These are phyloP conservation scores for Calonectria pseudoreteaudii DNA, from an alignment of 2,329 filamentous ascomycete species.

Conservation along the genomic window DNA sequence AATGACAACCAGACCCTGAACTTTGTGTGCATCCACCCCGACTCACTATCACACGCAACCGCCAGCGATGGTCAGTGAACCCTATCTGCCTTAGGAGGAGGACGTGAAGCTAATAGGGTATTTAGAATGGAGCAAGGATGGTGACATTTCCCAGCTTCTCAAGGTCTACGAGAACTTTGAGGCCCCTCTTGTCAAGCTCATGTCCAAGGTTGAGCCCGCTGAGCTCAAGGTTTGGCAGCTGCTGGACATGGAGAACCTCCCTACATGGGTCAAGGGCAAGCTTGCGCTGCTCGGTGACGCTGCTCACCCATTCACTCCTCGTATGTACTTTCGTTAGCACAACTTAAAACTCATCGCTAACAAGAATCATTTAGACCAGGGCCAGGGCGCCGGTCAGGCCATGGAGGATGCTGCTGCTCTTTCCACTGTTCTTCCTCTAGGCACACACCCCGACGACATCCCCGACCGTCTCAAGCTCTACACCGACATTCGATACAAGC, in stretches of 20 bases:
- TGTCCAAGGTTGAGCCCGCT: constrained; percentile 56
- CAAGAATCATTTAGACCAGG: constrained; percentile 29
- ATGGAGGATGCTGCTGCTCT: constrained; percentile 76
- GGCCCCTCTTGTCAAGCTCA: constrained; percentile 52
- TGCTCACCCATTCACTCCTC: constrained; percentile 74
- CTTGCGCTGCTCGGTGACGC: constrained; percentile 75
- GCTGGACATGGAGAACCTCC: constrained; percentile 71
- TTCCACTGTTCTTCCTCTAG: constrained; percentile 64
- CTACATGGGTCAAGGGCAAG: constrained; percentile 65
- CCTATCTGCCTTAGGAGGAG: neutral
- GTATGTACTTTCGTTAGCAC: constrained; percentile 8
- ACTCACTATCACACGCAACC: constrained; percentile 23
- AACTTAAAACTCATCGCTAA: neutral
- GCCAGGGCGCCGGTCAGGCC: constrained; percentile 66
- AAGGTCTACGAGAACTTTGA: constrained; percentile 57
- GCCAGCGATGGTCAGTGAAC: constrained; percentile 20
- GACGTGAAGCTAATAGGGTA: neutral
- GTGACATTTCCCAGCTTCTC: constrained; percentile 52
- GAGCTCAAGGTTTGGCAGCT: constrained; percentile 69
- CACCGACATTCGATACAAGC: constrained; percentile 66
- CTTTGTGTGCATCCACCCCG: constrained; percentile 65
- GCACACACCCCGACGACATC: constrained; percentile 59
- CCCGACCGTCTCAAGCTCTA: constrained; percentile 69
- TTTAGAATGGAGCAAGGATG: constrained; percentile 47
- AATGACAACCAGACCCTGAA: constrained; percentile 58